A percentile compares a stretch with the other conserved stretches of the same genome.
Conservation (phyloP, 768 basidiomycete species). For the Amanita inopinata region DNA sequence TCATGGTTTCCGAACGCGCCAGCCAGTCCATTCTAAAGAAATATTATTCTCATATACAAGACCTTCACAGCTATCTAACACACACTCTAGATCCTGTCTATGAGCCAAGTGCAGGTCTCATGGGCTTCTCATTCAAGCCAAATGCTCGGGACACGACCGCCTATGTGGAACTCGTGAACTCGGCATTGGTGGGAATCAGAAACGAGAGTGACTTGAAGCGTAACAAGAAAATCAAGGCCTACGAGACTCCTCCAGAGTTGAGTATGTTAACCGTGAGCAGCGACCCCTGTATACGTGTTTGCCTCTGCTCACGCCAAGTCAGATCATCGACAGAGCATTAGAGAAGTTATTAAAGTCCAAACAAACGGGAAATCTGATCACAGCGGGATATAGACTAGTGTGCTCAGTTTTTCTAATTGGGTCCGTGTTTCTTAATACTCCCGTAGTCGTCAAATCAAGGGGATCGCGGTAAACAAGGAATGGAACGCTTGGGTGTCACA, state of each 20-base stretch:
- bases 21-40: constrained; percentile 27
- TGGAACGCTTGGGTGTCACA: constrained; percentile 33
- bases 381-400: constrained; percentile 55
- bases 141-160: constrained; percentile 16
- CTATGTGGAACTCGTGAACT: constrained; percentile 31
- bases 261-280: constrained; percentile 33
- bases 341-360: constrained; percentile 37
- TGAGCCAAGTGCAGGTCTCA: not conserved
- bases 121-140: constrained; percentile 6
- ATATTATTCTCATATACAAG: constrained; percentile 34
- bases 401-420: constrained; percentile 13
- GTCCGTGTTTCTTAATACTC: not conserved
- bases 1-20: constrained; percentile 9
- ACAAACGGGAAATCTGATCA: constrained; percentile 48
- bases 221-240: constrained; percentile 1
- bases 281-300: not conserved
- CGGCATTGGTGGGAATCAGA: constrained; percentile 36
- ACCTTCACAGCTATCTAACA: constrained; percentile 28
- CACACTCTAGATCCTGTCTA: constrained; percentile 22
- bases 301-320: not conserved
- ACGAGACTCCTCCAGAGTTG: constrained; percentile 25
- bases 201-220: constrained; percentile 8
- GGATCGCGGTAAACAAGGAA: constrained; percentile 29
- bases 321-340: constrained; percentile 60
- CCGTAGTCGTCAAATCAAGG: constrained; percentile 23